A percentile compares a stretch with the other conserved stretches of the same genome.
phyloP scores from a whole-genome alignment of 1,284 basidiomycete species.

The Malassezia caprae region DNA sequence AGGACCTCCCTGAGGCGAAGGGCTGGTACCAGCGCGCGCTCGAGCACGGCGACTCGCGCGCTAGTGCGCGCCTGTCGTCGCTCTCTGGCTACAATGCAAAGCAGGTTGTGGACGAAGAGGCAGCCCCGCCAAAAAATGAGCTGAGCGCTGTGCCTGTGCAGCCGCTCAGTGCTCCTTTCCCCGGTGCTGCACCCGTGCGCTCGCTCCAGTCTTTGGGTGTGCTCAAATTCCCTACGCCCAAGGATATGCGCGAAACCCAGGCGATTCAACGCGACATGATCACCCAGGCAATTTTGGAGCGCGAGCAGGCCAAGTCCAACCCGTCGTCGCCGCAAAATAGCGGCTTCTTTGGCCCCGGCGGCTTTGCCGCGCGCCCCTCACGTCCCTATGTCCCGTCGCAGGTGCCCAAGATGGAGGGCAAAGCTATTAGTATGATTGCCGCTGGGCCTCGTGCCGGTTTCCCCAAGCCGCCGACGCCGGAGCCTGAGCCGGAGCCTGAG shows the following conservation, averaged over 20 bases:
- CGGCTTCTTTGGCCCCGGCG: background rate
- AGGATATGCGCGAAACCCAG: conserved; percentile 41
- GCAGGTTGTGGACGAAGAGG: conserved; percentile 20
- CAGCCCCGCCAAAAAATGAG: conserved; percentile 22
- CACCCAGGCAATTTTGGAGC: conserved; percentile 28
- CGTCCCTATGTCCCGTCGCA: background rate
- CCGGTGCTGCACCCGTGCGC: conserved; percentile 25
- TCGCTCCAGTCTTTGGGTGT: conserved; percentile 25
- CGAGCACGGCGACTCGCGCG: conserved; percentile 89
- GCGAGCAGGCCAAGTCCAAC: background rate
- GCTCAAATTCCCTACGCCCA: conserved; percentile 35
- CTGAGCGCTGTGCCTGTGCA: conserved; percentile 27
- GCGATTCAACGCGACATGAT: conserved; percentile 34
- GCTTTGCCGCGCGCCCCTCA: background rate
- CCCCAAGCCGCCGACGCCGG: conserved; percentile 10
- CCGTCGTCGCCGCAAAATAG: background rate
- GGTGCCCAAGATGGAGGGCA: background rate
- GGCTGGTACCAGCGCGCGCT: conserved; percentile 80
- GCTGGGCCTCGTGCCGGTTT: conserved; percentile 13
- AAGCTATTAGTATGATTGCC: conserved; percentile 9
- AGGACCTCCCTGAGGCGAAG: conserved; percentile 54
- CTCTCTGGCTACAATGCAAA: conserved; percentile 24
- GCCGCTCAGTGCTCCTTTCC: conserved; percentile 44
- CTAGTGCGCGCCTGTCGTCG: conserved; percentile 63
- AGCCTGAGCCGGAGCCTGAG: conserved; percentile 8